These are phyloP conservation scores for Hysterangium stoloniferum DNA, from an alignment of 768 basidiomycete species.

Conservation along the genomic window DNA sequence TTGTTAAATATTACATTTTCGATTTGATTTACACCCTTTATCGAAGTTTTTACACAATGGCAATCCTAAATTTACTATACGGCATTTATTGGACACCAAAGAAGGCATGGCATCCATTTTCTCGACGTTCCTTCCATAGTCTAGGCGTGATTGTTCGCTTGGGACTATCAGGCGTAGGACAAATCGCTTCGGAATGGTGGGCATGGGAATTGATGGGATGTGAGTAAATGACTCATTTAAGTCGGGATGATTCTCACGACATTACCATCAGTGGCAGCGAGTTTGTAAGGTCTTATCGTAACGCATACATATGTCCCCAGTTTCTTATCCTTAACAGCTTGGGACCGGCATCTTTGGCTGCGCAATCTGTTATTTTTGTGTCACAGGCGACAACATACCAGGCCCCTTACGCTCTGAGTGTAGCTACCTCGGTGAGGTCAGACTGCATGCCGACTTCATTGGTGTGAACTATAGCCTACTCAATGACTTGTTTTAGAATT, in stretches of 20 bases:
- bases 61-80: conserved; percentile 52
- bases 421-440: conserved; percentile 81
- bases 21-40: background rate
- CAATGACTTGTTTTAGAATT: conserved; percentile 38
- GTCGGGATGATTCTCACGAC: background rate
- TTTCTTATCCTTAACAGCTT: conserved; percentile 39
- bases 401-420: conserved; percentile 72
- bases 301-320: background rate
- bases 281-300: conserved; percentile 29
- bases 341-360: conserved; percentile 74
- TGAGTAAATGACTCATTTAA: conserved; percentile 26
- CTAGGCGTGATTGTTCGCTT: conserved; percentile 65
- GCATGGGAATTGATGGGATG: conserved; percentile 80
- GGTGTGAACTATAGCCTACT: background rate
- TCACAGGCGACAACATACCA: conserved; percentile 75
- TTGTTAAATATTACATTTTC: too few species aligned
- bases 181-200: conserved; percentile 94
- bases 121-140: conserved; percentile 52
- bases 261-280: conserved; percentile 39
- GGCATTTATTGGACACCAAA: conserved; percentile 52
- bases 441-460: conserved; percentile 12
- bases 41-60: conserved; percentile 67
- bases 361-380: conserved; percentile 79
- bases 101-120: conserved; percentile 80
- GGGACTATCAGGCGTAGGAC: conserved; percentile 78